phyloP scores from a whole-genome alignment of 805 yeast genomes.

The Wickerhamiella domercqiae region DNA sequence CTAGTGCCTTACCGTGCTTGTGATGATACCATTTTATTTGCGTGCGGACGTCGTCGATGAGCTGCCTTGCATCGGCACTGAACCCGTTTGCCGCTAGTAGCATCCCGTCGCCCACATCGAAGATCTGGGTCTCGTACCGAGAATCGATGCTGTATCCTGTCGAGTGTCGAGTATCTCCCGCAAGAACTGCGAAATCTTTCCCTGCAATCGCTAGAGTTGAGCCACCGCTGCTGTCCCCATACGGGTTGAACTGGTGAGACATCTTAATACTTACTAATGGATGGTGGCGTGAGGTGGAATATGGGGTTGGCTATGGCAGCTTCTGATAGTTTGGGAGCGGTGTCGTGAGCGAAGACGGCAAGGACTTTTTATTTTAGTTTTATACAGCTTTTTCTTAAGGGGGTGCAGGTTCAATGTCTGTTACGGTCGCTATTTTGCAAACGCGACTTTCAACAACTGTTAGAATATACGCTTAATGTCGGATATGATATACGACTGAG shows the following conservation, averaged over 20 bases:
- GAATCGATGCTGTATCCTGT: slow-evolving; percentile 88
- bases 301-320: not conserved
- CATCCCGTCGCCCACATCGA: slow-evolving; percentile 75
- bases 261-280: too few relatives aligned
- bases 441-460: too few relatives aligned
- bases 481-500: too few relatives aligned
- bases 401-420: too few relatives aligned
- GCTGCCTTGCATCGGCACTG: slow-evolving; percentile 85
- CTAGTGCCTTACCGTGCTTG: slow-evolving; percentile 60
- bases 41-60: slow-evolving; percentile 50
- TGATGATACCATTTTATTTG: slow-evolving; percentile 74
- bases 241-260: slow-evolving; percentile 18
- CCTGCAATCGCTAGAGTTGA: slow-evolving; percentile 97
- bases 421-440: too few relatives aligned
- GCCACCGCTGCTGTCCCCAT: slow-evolving; percentile 58
- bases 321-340: not conserved
- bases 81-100: slow-evolving; percentile 89
- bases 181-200: slow-evolving; percentile 87
- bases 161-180: slow-evolving; percentile 97
- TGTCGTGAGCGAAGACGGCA: too few relatives aligned
- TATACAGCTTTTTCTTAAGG: too few relatives aligned
- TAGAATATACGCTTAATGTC: too few relatives aligned
- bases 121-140: slow-evolving; percentile 80
- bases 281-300: not conserved
- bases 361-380: not conserved